Conservation (phyloP, 139 green algal genomes). For the Chara braunii region DNA sequence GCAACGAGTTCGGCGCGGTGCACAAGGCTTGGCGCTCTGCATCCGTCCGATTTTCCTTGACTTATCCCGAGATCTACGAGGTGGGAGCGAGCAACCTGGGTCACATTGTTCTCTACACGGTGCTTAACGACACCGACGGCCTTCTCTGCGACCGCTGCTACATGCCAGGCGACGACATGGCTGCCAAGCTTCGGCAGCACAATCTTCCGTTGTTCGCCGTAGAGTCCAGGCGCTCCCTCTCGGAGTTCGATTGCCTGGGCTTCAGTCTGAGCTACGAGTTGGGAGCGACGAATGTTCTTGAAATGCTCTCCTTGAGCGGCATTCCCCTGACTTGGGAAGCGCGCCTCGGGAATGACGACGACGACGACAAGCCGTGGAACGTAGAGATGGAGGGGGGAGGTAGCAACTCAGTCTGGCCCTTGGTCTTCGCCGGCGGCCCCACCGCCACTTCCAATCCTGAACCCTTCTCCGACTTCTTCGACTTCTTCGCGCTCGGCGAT, state of each 20-base stretch:
- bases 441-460: conserved; percentile 70
- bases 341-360: neutral
- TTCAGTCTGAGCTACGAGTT: conserved; percentile 57
- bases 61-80: conserved; percentile 55
- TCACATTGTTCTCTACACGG: conserved; percentile 67
- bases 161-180: conserved; percentile 51
- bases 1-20: conserved; percentile 68
- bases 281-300: conserved; percentile 61
- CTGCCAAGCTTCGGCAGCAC: conserved; percentile 7
- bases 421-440: conserved; percentile 42
- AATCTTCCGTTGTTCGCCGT: conserved; percentile 55
- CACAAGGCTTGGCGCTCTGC: conserved; percentile 60
- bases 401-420: neutral
- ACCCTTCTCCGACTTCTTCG: conserved; percentile 66
- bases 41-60: conserved; percentile 58
- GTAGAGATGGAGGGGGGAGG: conserved; percentile 9
- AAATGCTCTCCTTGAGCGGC: conserved; percentile 55
- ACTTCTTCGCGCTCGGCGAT: conserved; percentile 63
- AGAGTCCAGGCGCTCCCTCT: conserved; percentile 48
- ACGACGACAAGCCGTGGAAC: neutral
- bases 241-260: conserved; percentile 56
- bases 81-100: conserved; percentile 65
- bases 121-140: conserved; percentile 35
- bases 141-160: conserved; percentile 65
- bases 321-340: conserved; percentile 47